These are phyloP conservation scores for Lactarius pseudohatsudake DNA, from an alignment of 768 basidiomycete genomes.

Conservation along the genomic window DNA sequence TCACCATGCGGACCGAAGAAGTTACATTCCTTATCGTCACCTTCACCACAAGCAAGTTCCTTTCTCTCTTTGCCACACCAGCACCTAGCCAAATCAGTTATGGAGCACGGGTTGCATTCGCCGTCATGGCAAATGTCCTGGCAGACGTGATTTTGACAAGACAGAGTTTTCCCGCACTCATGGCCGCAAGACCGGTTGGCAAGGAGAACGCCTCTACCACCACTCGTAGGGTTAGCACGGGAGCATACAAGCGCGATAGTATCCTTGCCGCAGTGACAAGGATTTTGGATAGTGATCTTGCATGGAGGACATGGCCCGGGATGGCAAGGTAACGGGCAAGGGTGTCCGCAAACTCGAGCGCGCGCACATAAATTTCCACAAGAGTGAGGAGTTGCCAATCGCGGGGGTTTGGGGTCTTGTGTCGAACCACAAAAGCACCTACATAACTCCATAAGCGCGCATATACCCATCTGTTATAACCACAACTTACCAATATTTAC, in stretches of 20 bases:
- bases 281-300: slow-evolving; percentile 68
- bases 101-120: slow-evolving; percentile 63
- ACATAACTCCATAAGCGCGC: slow-evolving; percentile 16
- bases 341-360: slow-evolving; percentile 65
- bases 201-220: slow-evolving; percentile 25
- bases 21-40: slow-evolving; percentile 44
- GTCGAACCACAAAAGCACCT: slow-evolving; percentile 85
- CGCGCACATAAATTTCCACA: slow-evolving; percentile 72
- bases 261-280: slow-evolving; percentile 75
- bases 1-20: slow-evolving; percentile 41
- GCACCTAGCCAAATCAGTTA: slow-evolving; percentile 57
- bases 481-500: slow-evolving; percentile 58
- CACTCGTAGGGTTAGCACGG: slow-evolving; percentile 35
- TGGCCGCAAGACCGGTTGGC: slow-evolving; percentile 41
- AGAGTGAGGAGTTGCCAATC: slow-evolving; percentile 73
- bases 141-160: slow-evolving; percentile 75
- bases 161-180: slow-evolving; percentile 46
- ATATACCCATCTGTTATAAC: neutral
- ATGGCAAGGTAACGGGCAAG: slow-evolving; percentile 85
- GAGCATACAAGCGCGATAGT: slow-evolving; percentile 61
- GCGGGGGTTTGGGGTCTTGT: slow-evolving; percentile 68
- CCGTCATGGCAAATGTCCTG: slow-evolving; percentile 72
- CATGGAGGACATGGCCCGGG: slow-evolving; percentile 98
- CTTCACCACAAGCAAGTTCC: slow-evolving; percentile 64
- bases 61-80: slow-evolving; percentile 76